phyloP scores from a whole-genome alignment of 495 filamentous ascomycete species.

The Penicillium turbatum region DNA sequence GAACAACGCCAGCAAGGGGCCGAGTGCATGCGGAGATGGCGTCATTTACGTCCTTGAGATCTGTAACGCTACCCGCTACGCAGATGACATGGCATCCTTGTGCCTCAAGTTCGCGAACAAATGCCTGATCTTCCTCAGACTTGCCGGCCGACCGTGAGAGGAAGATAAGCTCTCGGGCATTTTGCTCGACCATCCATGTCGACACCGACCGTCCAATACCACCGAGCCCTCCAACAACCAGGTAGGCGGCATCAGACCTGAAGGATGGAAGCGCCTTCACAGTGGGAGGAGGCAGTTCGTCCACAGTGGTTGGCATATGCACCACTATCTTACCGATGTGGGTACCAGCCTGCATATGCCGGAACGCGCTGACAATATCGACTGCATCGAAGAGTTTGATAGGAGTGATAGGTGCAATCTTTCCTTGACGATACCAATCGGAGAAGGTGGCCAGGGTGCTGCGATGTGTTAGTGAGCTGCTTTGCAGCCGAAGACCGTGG shows the following conservation, averaged over 20 bases:
- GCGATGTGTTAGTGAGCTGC: background rate
- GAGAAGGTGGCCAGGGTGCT: constrained; percentile 22
- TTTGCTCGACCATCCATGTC: constrained; percentile 52
- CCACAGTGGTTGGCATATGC: constrained; percentile 8
- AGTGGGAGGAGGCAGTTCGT: background rate
- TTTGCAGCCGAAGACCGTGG: background rate
- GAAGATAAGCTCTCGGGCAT: constrained; percentile 51
- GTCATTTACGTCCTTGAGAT: constrained; percentile 6
- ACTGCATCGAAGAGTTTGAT: constrained; percentile 36
- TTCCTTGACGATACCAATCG: constrained; percentile 24
- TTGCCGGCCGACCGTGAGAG: constrained; percentile 22
- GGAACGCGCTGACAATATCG: constrained; percentile 44
- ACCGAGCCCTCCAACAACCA: constrained; percentile 46
- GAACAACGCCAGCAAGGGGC: constrained; percentile 27
- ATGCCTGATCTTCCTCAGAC: constrained; percentile 8
- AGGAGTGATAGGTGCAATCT: constrained; percentile 33
- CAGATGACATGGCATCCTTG: constrained; percentile 16
- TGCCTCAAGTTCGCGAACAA: constrained; percentile 33
- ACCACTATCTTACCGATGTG: constrained; percentile 34
- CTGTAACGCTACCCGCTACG: constrained; percentile 15
- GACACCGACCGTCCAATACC: constrained; percentile 55
- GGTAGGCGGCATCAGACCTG: constrained; percentile 26
- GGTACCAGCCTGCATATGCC: constrained; percentile 42
- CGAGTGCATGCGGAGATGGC: background rate
- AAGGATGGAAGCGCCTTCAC: background rate